Evolutionary conservation across 2,329 filamentous ascomycete species (phyloP).

Genomic region (Eurotiales sp.): DNA sequence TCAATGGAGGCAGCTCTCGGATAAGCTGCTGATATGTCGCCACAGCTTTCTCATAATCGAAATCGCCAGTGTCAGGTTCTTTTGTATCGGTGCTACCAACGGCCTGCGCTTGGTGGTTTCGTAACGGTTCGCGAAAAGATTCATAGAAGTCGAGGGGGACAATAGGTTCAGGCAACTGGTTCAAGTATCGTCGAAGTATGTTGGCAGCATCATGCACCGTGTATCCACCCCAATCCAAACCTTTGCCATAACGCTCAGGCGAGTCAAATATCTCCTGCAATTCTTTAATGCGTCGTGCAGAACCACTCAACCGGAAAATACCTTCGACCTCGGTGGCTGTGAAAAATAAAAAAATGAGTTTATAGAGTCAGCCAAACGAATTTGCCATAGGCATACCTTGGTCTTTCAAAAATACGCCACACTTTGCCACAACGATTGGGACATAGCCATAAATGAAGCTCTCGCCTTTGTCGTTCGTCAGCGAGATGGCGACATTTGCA

Average conservation of each 20-base stretch:
- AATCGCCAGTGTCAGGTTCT: constrained; percentile 65
- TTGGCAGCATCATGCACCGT: constrained; percentile 98
- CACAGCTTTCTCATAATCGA: constrained; percentile 73
- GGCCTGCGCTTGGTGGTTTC: constrained; percentile 64
- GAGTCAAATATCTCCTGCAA: constrained; percentile 89
- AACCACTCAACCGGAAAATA: constrained; percentile 93
- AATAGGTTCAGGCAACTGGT: constrained; percentile 93
- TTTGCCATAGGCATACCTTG: constrained; percentile 63
- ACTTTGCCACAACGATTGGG: constrained; percentile 96
- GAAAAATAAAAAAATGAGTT: not conserved
- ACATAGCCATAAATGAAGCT: constrained; percentile 99
- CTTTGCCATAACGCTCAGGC: constrained; percentile 92
- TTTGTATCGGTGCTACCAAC: constrained; percentile 64
- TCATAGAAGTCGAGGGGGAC: constrained; percentile 93
- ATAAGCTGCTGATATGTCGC: constrained; percentile 82
- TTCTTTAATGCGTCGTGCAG: constrained; percentile 97
- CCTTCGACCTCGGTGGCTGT: constrained; percentile 90
- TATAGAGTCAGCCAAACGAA: constrained; percentile 3
- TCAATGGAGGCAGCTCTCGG: constrained; percentile 85
- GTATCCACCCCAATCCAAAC: constrained; percentile 93
- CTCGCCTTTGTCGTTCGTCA: constrained; percentile 85
- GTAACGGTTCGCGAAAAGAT: constrained; percentile 79
- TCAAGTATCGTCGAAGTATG: constrained; percentile 89
- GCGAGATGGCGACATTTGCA: constrained; percentile 94
- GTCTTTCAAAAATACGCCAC: constrained; percentile 94